Evolutionary conservation across 2,329 filamentous ascomycete genomes (phyloP), one percentile per base, ranked within the genome.

Genomic region (Trichoderma asperellum): DNA sequence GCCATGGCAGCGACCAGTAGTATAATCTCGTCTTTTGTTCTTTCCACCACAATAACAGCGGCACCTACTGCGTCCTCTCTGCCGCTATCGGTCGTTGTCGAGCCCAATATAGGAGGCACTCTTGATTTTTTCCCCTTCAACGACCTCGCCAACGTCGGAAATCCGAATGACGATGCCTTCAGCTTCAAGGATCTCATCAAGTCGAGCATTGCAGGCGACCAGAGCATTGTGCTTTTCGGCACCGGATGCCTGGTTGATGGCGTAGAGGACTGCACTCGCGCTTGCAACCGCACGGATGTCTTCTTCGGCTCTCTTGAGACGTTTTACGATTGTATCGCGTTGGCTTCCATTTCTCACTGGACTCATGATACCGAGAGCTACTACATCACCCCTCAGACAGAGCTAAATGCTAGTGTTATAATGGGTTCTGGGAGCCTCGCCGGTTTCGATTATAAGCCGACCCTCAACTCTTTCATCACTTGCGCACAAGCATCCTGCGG

Each of bases 321-420:
- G 0, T 80, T 81, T 58, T 80, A 81, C 74, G 81, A 81, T 71
- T 81, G 79, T 57, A 78, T 78, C 27, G 78, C 79, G 4, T 70
- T 81, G 27, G 75, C 79, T 4, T 76, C 79, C 4, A 75, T 80
- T 11, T 73, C 76, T 16, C 76, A 80, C 73, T 79, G 78, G 77
- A 76, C 75, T 5, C 73, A 73, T 21, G 76, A 78, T n/a, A 70
- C 70, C 1, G 73, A 71, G 14, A 68, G 69, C 14, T 80, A 77
- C 65, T 76, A 77, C 64, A 71, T 81, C 52, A 75, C 72, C 27
- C 71, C 73, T 2, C 77, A 78, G 70, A 77, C 79, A 1, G 79
- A 80, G 73, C 72, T 72, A 67, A 81, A 81, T 71, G 79, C 78
- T 1, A 81, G 79, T 69, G 61, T 35, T 53, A 73, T 81, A 49